These are phyloP conservation scores for Clohesyomyces aquaticus DNA, from an alignment of 495 filamentous ascomycete genomes.

Conservation along the genomic window DNA sequence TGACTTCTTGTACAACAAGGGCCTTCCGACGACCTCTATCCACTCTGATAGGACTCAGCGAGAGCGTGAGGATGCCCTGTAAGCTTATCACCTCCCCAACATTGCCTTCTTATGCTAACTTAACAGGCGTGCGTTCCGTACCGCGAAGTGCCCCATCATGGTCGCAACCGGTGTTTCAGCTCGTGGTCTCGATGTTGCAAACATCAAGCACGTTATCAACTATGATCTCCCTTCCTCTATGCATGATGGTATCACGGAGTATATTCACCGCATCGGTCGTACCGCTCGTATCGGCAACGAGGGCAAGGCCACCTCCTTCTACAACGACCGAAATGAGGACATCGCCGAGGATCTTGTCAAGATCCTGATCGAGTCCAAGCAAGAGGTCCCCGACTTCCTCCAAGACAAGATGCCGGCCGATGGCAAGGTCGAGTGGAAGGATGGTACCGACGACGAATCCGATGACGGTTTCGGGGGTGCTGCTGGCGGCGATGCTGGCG, in stretches of 20 bases:
- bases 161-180: conserved; percentile 83
- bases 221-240: conserved; percentile 73
- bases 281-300: conserved; percentile 91
- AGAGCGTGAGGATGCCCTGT: conserved; percentile 92
- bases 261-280: conserved; percentile 92
- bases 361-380: conserved; percentile 75
- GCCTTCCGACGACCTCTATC: conserved; percentile 81
- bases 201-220: conserved; percentile 91
- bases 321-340: conserved; percentile 69
- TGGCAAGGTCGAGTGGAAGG: conserved; percentile 48
- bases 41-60: conserved; percentile 84
- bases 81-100: conserved; percentile 44
- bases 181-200: conserved; percentile 87
- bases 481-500: conserved; percentile 6
- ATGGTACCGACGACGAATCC: conserved; percentile 43
- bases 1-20: conserved; percentile 79
- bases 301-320: conserved; percentile 88
- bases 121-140: conserved; percentile 73
- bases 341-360: conserved; percentile 73
- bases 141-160: conserved; percentile 73
- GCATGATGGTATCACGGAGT: conserved; percentile 90
- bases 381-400: conserved; percentile 82
- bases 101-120: conserved; percentile 31
- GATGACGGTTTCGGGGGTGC: conserved; percentile 43
- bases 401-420: conserved; percentile 43